Evolutionary conservation across 164 flowering plant species (phyloP), one percentile per base, ranked within the genome.

Genomic region (Vitis rupestris): DNA sequence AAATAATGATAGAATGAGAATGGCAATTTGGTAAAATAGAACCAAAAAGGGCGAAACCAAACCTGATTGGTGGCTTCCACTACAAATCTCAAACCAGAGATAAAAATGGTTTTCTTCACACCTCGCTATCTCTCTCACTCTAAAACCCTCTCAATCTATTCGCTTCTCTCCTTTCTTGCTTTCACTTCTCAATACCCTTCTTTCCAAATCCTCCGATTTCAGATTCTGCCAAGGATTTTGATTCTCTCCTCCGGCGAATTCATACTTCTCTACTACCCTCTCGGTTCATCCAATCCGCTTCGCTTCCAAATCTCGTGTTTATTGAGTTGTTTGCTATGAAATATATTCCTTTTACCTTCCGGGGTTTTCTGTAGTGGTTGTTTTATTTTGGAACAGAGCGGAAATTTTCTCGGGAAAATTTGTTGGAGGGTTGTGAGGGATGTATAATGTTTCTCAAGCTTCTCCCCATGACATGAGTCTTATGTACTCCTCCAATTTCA

Each of bases 371-470:
- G 14, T 15, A 37, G 44, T 37, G 44, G 44, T 37, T 37, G 44
- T 37, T 37, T 37, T 37, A 37, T 37, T 37, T 37, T 37, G 44
- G 44, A 37, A 37, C 44, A 37, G 44, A 3, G 44, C 7, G 44
- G 44, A 64, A 68, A 68, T 69, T 74, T 64, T 65, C 30, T 49
- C 11, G 57, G 19, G 54, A 50, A 7, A 70, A 66, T 63, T 19
- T 11, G 29, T 8, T 47, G 11, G 62, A n/a, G 19, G 37, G 23
- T 50, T 23, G 50, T n/a, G 52, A 53, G 59, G 69, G 64, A 75
- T 64, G 74, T 72, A 50, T 70, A 69, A 65, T 65, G 74, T 66
- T 74, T 66, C 83, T 62, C 70, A 31, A 59, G 79, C 73, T 59
- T 69, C 67, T 62, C 47, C 44, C 44, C 54, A 17, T 57, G 56